Evolutionary conservation across 805 yeast species (phyloP).

Genomic region (Zygotorulaspora sp.): DNA sequence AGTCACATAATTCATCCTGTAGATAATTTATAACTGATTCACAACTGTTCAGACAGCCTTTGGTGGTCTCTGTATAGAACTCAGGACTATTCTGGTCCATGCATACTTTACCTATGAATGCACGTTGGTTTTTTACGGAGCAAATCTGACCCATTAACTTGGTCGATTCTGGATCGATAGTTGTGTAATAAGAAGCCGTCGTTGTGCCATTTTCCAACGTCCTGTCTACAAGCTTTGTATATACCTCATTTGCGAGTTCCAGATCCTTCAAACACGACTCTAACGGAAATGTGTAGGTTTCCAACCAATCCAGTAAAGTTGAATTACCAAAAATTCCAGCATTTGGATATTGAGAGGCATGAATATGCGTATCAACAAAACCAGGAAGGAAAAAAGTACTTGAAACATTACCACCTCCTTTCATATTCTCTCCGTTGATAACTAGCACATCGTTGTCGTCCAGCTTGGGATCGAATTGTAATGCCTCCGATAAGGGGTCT

Average conservation of each 20-base stretch:
- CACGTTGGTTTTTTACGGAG: constrained; percentile 69
- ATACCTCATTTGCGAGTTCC: constrained; percentile 55
- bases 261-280: constrained; percentile 63
- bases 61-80: constrained; percentile 55
- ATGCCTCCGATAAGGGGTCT: constrained; percentile 32
- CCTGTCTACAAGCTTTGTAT: constrained; percentile 59
- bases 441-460: constrained; percentile 21
- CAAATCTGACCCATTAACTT: constrained; percentile 72
- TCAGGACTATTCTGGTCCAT: constrained; percentile 84
- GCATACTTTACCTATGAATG: constrained; percentile 88
- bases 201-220: constrained; percentile 84
- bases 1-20: constrained; percentile 46
- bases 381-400: constrained; percentile 72
- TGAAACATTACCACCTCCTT: neutral
- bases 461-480: constrained; percentile 16
- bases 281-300: constrained; percentile 81
- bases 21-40: constrained; percentile 54
- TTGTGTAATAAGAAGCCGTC: constrained; percentile 86
- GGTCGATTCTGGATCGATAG: constrained; percentile 75
- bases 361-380: constrained; percentile 76
- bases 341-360: constrained; percentile 82
- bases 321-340: constrained; percentile 78
- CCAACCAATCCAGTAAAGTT: constrained; percentile 85
- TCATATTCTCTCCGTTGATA: constrained; percentile 24
- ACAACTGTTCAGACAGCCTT: constrained; percentile 53